phyloP scores from a whole-genome alignment of 2,329 filamentous ascomycete species.

The Beauveria sp. region DNA sequence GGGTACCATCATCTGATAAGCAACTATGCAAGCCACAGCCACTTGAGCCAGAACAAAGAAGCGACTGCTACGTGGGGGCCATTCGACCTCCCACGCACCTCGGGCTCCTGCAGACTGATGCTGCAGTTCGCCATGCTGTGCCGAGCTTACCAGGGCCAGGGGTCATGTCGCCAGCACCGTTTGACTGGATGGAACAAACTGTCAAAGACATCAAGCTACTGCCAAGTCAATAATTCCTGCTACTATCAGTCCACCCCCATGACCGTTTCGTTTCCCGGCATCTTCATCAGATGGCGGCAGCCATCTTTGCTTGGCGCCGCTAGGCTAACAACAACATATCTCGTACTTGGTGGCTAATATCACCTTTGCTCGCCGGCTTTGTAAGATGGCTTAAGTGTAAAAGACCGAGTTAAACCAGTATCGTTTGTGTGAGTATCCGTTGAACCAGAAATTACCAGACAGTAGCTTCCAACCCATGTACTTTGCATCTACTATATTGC shows the following conservation, averaged over 20 bases:
- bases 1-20: slow-evolving; percentile 6
- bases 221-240: no score
- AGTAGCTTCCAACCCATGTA: neutral
- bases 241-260: neutral
- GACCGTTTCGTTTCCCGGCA: neutral
- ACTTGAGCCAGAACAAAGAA: no score
- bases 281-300: neutral
- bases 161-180: no score
- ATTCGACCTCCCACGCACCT: no score
- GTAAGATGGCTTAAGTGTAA: no score
- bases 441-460: no score
- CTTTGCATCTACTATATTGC: neutral
- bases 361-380: no score
- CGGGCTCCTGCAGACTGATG: no score
- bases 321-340: neutral
- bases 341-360: no score
- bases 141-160: neutral
- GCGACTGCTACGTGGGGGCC: no score
- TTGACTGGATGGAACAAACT: neutral
- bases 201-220: no score
- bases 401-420: neutral
- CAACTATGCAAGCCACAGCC: neutral
- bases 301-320: slow-evolving; percentile 8
- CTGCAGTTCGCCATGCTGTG: neutral
- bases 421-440: no score